A percentile compares a stretch with the other conserved stretches of the same genome.
These are phyloP conservation scores for Boeremia lycopersici DNA, from an alignment of 2,329 filamentous ascomycete genomes.

Conservation along the genomic window DNA sequence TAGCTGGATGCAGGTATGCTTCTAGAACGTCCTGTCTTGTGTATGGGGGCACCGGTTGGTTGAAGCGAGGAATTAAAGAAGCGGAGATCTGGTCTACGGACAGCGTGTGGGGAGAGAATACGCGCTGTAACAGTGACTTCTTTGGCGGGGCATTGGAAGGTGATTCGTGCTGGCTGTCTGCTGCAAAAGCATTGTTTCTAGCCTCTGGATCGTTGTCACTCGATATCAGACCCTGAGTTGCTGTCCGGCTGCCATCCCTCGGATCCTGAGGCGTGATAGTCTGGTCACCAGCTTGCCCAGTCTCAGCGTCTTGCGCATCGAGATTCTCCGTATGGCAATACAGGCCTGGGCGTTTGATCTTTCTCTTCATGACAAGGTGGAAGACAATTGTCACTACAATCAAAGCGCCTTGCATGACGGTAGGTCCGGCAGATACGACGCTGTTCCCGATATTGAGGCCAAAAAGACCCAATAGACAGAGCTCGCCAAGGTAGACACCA, in stretches of 20 bases:
- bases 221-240: not conserved
- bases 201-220: not conserved
- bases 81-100: constrained; percentile 18
- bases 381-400: constrained; percentile 40
- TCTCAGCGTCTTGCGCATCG: not conserved
- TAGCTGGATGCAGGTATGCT: constrained; percentile 22
- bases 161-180: too few relatives aligned
- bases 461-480: constrained; percentile 85
- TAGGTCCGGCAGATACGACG: constrained; percentile 39
- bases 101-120: constrained; percentile 13
- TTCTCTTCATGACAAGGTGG: constrained; percentile 22
- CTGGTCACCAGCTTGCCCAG: not conserved
- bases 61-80: constrained; percentile 14
- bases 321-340: not conserved
- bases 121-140: not conserved
- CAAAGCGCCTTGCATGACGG: constrained; percentile 37
- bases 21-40: constrained; percentile 19
- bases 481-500: constrained; percentile 80
- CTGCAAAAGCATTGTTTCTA: not conserved
- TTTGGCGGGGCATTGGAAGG: not conserved
- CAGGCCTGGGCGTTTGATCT: not conserved
- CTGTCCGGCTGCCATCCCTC: not conserved
- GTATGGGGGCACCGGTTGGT: constrained; percentile 15
- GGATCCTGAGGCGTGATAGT: not conserved
- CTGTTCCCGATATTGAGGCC: constrained; percentile 39